Percentiles rank a stretch among this genome's conserved stretches.
Conservation (phyloP, 108 stramenopile genomes). For the Fistulifera solaris region DNA sequence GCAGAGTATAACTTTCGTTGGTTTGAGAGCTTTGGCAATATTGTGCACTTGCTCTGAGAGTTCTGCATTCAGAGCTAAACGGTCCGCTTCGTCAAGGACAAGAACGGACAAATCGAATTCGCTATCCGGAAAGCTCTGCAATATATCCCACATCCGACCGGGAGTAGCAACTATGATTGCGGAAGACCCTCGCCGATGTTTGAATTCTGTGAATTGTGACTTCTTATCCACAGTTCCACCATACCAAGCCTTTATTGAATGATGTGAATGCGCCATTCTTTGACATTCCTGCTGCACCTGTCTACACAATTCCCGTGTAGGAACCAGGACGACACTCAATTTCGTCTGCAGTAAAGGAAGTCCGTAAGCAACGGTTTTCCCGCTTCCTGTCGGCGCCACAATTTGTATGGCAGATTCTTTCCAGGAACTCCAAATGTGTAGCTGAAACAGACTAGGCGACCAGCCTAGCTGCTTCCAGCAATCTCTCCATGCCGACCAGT, state of each 20-base stretch:
- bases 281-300: slow-evolving; percentile 49
- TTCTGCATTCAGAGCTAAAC: slow-evolving; percentile 51
- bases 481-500: slow-evolving; percentile 6
- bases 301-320: slow-evolving; percentile 66
- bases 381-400: slow-evolving; percentile 64
- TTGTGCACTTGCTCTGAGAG: slow-evolving; percentile 45
- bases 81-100: slow-evolving; percentile 73
- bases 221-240: neutral
- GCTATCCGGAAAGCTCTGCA: slow-evolving; percentile 9
- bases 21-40: slow-evolving; percentile 1
- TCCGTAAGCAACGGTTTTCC: slow-evolving; percentile 57
- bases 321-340: slow-evolving; percentile 60
- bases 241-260: neutral
- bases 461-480: slow-evolving; percentile 19
- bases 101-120: slow-evolving; percentile 4
- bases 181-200: neutral
- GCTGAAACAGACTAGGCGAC: slow-evolving; percentile 47
- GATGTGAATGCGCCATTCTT: neutral
- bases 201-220: too few species aligned
- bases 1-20: neutral
- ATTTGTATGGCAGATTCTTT: slow-evolving; percentile 5
- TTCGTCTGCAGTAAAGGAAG: slow-evolving; percentile 31
- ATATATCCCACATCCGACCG: slow-evolving; percentile 55
- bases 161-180: slow-evolving; percentile 57
- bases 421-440: slow-evolving; percentile 47